A percentile compares a stretch with the other conserved stretches of the same genome.
These are phyloP conservation scores for Pichia membranifaciens DNA, from an alignment of 805 yeast genomes.

Conservation along the genomic window DNA sequence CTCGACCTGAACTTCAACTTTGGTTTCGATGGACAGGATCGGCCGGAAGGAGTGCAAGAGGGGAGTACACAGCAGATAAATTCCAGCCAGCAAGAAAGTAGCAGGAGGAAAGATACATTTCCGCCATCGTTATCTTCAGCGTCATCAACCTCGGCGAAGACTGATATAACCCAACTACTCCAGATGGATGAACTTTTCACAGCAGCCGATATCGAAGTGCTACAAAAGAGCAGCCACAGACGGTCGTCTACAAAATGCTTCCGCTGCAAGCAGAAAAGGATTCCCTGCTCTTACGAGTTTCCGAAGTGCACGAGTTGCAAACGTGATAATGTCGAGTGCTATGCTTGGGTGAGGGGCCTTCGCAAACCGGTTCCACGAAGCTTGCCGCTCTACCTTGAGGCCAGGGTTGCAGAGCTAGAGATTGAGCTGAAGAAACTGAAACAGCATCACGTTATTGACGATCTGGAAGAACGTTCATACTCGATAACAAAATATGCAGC, in stretches of 20 bases:
- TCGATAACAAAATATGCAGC: slow-evolving; percentile 10
- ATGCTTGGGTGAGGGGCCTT: slow-evolving; percentile 12
- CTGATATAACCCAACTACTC: neutral
- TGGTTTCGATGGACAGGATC: no score
- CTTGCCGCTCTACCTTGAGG: slow-evolving; percentile 7
- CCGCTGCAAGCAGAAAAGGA: slow-evolving; percentile 11
- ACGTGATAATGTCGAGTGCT: slow-evolving; percentile 6
- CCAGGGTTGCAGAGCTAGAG: slow-evolving; percentile 12
- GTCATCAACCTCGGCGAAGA: no score
- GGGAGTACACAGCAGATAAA: no score
- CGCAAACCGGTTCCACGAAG: slow-evolving; percentile 11
- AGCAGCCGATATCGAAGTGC: neutral
- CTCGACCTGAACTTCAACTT: no score
- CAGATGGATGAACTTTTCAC: slow-evolving; percentile 11
- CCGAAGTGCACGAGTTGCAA: slow-evolving; percentile 12
- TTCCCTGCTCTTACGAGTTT: slow-evolving; percentile 10
- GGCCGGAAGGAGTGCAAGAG: no score
- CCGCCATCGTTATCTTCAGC: no score
- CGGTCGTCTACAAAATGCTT: slow-evolving; percentile 13
- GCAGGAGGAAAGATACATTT: no score
- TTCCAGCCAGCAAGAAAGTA: no score
- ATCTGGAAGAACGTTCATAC: slow-evolving; percentile 10
- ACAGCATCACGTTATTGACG: slow-evolving; percentile 6
- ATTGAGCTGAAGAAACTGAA: slow-evolving; percentile 7
- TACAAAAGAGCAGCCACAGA: slow-evolving; percentile 1